Percentiles rank a stretch among this genome's conserved stretches.
These are phyloP conservation scores for Kwoniella pini DNA, from an alignment of 768 basidiomycete genomes.

Conservation along the genomic window DNA sequence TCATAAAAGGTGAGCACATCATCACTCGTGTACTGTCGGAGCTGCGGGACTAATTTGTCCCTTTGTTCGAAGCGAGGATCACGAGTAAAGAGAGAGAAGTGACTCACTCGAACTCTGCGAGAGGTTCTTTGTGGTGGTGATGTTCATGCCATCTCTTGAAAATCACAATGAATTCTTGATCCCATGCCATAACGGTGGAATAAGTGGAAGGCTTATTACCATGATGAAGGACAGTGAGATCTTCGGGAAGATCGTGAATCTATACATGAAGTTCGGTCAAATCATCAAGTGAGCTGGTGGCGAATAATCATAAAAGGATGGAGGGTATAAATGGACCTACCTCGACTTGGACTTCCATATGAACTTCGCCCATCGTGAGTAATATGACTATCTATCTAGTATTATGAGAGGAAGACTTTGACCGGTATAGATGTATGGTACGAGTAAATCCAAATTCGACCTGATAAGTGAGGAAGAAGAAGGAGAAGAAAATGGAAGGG, in stretches of 20 bases:
- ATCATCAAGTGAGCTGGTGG: neutral
- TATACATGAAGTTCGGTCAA: neutral
- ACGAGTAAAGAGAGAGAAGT: neutral
- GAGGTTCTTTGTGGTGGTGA: neutral
- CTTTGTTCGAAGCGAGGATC: too few relatives aligned
- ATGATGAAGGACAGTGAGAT: neutral
- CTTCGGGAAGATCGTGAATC: neutral
- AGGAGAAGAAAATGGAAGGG: too few relatives aligned
- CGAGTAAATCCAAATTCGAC: too few relatives aligned
- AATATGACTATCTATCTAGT: too few relatives aligned
- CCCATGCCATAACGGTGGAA: constrained; percentile 2
- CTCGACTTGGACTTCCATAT: constrained; percentile 5
- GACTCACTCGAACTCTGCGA: neutral
- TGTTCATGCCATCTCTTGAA: constrained; percentile 7
- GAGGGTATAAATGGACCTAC: neutral
- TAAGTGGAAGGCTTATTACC: neutral
- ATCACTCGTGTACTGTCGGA: too few relatives aligned
- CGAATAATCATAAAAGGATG: neutral
- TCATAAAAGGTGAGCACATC: too few relatives aligned
- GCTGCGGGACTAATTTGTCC: too few relatives aligned
- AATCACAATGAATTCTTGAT: constrained; percentile 5
- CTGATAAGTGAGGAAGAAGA: too few relatives aligned
- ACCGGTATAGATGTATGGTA: too few relatives aligned
- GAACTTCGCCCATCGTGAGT: constrained; percentile 3
- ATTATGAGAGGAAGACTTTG: too few relatives aligned